Base-by-base conservation (phyloP, 768 basidiomycete species). In the Holtermanniella nyarrowii region DNA sequence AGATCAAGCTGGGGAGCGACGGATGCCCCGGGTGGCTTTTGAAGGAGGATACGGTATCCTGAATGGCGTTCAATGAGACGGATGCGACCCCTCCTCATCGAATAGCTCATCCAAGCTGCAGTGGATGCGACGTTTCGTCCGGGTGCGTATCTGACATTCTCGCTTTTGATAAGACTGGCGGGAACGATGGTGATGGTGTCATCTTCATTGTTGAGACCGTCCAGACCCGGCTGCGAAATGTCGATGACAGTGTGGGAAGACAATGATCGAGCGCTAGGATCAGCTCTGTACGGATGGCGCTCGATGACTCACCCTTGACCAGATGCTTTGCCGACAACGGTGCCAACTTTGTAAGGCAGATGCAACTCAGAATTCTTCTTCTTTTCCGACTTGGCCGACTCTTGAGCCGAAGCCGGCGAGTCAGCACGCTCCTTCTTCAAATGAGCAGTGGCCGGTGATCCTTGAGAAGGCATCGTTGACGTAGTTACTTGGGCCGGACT, bases 41-140 rank as follows among this genome's bases (percentile, higher is more conserved):
- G 55, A 26, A 62, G 50, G 13, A 59, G 46, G 7, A 60, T 44
- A 16, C 54, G 53, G n/a, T 56, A 54, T 13, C 57, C 64, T 18
- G 59, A 54, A 3, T 23, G 25, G 14, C 46, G 27, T 54, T 67
- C 63, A 42, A 64, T 58, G 4, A 64, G 50, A 4, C 65, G 54
- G 16, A 65, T 46, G 21, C 63, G 54, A n/a, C 57, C 65, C 62
- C 20, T 39, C 1, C 26, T 14, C 13, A 27, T 53, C 11, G 61
- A 47, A 48, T 67, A 67, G 3, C 55, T 63, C 13, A 67, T 46
- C 59, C 57, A 67, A 20, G 25, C 47, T 10, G 25, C 16, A 11
- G 63, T 65, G n/a, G 61, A 44, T 0, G 54, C 65, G 5, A 67
- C 63, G 20, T 26, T 43, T 26, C 61, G 46, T 10, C 65, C 63